These are phyloP conservation scores for Globisporangium yorkense DNA, from an alignment of 352 stramenopile species.

Conservation along the genomic window DNA sequence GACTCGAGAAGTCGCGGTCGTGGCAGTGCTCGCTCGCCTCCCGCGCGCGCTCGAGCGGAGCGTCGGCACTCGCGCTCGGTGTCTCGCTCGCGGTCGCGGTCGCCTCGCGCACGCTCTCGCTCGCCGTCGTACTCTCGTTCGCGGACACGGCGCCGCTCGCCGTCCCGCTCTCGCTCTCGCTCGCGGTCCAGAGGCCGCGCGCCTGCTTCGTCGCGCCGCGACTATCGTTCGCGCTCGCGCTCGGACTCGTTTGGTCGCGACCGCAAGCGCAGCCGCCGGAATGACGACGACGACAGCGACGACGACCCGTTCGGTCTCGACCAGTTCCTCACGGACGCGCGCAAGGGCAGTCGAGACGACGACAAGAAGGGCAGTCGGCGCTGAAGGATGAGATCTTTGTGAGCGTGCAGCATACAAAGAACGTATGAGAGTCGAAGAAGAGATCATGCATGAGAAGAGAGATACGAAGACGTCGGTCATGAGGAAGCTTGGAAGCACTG, in stretches of 20 bases:
- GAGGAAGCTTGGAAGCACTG: neutral
- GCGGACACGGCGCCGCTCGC: neutral
- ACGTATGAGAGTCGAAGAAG: neutral
- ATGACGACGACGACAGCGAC: constrained; percentile 28
- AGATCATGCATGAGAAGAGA: neutral
- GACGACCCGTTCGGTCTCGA: constrained; percentile 84
- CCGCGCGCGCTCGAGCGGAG: constrained; percentile 9
- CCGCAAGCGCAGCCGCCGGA: constrained; percentile 39
- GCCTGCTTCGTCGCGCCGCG: constrained; percentile 1
- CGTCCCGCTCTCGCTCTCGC: constrained; percentile 10
- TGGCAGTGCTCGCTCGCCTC: constrained; percentile 13
- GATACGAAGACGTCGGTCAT: neutral
- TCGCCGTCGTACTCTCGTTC: constrained; percentile 33
- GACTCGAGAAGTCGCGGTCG: neutral
- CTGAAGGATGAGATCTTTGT: constrained; percentile 7
- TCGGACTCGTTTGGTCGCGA: constrained; percentile 31
- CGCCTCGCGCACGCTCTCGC: constrained; percentile 35
- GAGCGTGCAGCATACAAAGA: too few relatives aligned
- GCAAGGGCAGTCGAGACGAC: constrained; percentile 27
- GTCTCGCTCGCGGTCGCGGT: constrained; percentile 93
- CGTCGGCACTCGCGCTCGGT: constrained; percentile 89
- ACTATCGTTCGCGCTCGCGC: constrained; percentile 29
- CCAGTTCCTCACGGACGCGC: constrained; percentile 75
- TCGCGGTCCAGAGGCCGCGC: constrained; percentile 10
- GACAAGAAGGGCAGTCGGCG: constrained; percentile 22